Conservation (phyloP, 1,139 yeast genomes). For the Yamadazyma pseudoaaseri region DNA sequence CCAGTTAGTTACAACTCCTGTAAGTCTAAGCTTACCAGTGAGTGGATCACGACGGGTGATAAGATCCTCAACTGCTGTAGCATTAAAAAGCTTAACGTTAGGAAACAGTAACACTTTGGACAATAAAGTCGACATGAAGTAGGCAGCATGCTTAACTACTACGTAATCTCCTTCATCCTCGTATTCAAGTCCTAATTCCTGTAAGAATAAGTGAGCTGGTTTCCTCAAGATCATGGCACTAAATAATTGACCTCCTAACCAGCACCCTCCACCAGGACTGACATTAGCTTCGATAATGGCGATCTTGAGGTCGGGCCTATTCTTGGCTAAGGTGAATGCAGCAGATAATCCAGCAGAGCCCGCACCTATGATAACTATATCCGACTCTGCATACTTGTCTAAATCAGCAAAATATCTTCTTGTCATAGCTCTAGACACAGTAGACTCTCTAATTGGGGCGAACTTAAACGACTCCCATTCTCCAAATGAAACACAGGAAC, state of each 20-base stretch:
- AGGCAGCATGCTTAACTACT: slow-evolving; percentile 79
- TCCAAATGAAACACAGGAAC: slow-evolving; percentile 26
- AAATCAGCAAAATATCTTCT: slow-evolving; percentile 70
- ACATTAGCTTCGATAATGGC: slow-evolving; percentile 76
- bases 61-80: slow-evolving; percentile 79
- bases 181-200: slow-evolving; percentile 62
- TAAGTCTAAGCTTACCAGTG: slow-evolving; percentile 61
- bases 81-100: slow-evolving; percentile 74
- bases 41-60: slow-evolving; percentile 55
- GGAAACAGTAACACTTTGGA: slow-evolving; percentile 72
- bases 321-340: slow-evolving; percentile 69
- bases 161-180: slow-evolving; percentile 83
- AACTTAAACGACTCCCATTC: slow-evolving; percentile 72
- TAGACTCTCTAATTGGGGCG: slow-evolving; percentile 74
- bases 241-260: slow-evolving; percentile 80
- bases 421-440: slow-evolving; percentile 85
- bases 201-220: slow-evolving; percentile 69
- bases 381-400: slow-evolving; percentile 74
- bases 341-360: slow-evolving; percentile 79
- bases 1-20: slow-evolving; percentile 86
- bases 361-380: slow-evolving; percentile 74
- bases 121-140: slow-evolving; percentile 69
- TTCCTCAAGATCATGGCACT: slow-evolving; percentile 79
- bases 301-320: slow-evolving; percentile 74
- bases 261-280: slow-evolving; percentile 80